Evolutionary conservation across 169 alveolate species (phyloP), one percentile per base, ranked within the genome.

Genomic region (Neospora caninum): DNA sequence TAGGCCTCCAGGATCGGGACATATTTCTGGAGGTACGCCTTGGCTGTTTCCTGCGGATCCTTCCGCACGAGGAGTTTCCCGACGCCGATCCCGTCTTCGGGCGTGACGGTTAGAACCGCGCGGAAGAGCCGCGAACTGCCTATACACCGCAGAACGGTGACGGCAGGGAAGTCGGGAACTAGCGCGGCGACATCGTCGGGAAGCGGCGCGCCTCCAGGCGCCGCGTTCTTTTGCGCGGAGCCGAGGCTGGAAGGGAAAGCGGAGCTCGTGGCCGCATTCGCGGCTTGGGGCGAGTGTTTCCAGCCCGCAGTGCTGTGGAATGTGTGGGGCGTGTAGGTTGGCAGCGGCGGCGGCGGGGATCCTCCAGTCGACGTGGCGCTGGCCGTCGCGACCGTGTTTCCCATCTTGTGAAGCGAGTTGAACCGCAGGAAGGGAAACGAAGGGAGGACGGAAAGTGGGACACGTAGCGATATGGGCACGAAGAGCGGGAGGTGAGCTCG

Each of bases 111-210:
- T n/a, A 43, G 41, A 36, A 82, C 89, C n/a, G 38, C 41, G n/a
- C 64, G 89, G 25, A 82, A 82, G 38, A 82, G 54, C 25, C 89
- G 89, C 64, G 89, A 82, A 49, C 69, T 31, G 89, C 89, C 89
- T 13, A 82, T 38, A 20, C 53, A 42, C 22, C 89, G 69, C 69
- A 82, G 64, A 9, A 82, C 13, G 0, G n/a, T 82, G 53, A 82
- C 34, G 69, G 54, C 0, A 0, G 67, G 67, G 38, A 82, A 82
- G 69, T 82, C 89, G 9, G 54, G 22, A 6, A 31, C 67, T 7
- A 82, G 64, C 36, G 89, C 34, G 7, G 64, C 67, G 89, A 82
- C 89, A 4, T 82, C 89, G 69, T 36, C 89, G n/a, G 89, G 69
- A 7, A 82, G 89, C 53, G 83, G 38, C 39, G 86, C 29, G 20